phyloP scores from a whole-genome alignment of 1,284 basidiomycete species.

The Cystobasidiaceae sp. region DNA sequence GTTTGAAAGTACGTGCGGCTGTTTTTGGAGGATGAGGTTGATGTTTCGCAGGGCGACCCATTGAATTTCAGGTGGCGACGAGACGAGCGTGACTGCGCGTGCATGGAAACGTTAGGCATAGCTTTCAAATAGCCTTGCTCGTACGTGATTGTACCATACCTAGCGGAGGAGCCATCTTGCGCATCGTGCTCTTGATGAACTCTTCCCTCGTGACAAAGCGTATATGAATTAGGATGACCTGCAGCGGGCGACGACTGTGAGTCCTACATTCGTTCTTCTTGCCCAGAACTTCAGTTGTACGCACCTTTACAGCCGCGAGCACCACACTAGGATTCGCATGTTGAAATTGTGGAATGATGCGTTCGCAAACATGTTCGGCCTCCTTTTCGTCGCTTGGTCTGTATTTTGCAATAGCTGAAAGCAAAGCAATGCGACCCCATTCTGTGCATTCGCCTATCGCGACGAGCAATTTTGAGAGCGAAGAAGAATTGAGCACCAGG shows the following conservation, averaged over 20 bases:
- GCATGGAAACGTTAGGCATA: conserved; percentile 49
- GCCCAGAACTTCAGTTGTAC: conserved; percentile 33
- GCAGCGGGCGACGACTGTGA: conserved; percentile 12
- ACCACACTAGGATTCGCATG: conserved; percentile 94
- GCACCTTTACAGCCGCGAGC: conserved; percentile 84
- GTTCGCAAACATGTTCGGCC: conserved; percentile 96
- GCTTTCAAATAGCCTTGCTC: not conserved
- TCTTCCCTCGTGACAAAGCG: conserved; percentile 76
- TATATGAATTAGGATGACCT: conserved; percentile 98
- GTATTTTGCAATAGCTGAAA: conserved; percentile 82
- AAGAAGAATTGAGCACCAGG: conserved; percentile 73
- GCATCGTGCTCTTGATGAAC: conserved; percentile 75
- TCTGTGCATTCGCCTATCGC: conserved; percentile 98
- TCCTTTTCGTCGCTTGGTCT: conserved; percentile 80
- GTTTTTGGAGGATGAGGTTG: conserved; percentile 90
- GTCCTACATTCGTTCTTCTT: conserved; percentile 2
- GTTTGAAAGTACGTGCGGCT: conserved; percentile 78
- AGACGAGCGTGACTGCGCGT: conserved; percentile 54
- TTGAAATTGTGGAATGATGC: conserved; percentile 96
- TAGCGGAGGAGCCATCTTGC: conserved; percentile 97
- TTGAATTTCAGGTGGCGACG: conserved; percentile 66
- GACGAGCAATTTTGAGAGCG: conserved; percentile 84
- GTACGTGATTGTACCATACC: conserved; percentile 44
- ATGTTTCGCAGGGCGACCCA: conserved; percentile 97
- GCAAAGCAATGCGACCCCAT: conserved; percentile 92